Conservation (phyloP, 2,329 filamentous ascomycete species). For the Helminthosporium solani region DNA sequence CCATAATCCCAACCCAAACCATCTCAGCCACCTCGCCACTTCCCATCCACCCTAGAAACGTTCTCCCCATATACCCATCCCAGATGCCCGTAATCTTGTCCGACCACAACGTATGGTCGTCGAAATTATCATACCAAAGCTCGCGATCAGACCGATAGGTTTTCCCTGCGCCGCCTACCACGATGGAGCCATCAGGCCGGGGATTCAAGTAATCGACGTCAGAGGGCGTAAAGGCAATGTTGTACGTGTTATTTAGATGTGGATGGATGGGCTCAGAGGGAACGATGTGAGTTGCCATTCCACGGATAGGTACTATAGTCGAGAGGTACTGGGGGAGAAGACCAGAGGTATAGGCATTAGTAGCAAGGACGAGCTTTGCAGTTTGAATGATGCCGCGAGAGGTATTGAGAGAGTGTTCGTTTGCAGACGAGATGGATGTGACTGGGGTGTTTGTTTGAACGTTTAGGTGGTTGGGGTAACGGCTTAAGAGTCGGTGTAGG, state of each 20-base stretch:
- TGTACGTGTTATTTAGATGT: slow-evolving; percentile 29
- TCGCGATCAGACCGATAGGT: slow-evolving; percentile 36
- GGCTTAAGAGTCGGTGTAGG: slow-evolving; percentile 13
- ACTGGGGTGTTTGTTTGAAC: slow-evolving; percentile 29
- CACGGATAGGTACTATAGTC: slow-evolving; percentile 35
- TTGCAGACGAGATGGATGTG: slow-evolving; percentile 1
- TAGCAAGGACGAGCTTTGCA: slow-evolving; percentile 26
- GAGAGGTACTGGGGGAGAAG: slow-evolving; percentile 39
- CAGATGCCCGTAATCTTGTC: slow-evolving; percentile 47
- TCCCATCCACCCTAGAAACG: slow-evolving; percentile 53
- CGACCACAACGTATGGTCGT: slow-evolving; percentile 51
- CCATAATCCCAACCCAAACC: slow-evolving; percentile 48
- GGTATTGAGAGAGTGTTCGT: slow-evolving; percentile 16
- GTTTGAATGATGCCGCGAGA: slow-evolving; percentile 20
- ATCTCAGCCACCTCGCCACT: slow-evolving; percentile 40
- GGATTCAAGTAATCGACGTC: slow-evolving; percentile 18
- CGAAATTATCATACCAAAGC: slow-evolving; percentile 50
- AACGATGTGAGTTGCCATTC: slow-evolving; percentile 27
- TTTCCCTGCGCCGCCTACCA: slow-evolving; percentile 39
- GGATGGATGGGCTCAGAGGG: slow-evolving; percentile 13
- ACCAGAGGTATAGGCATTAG: slow-evolving; percentile 30
- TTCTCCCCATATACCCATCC: slow-evolving; percentile 51
- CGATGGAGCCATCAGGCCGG: slow-evolving; percentile 10
- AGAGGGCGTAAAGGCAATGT: slow-evolving; percentile 18
- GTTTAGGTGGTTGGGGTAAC: slow-evolving; percentile 18